Evolutionary conservation across 2,329 filamentous ascomycete genomes (phyloP), one percentile per base, ranked within the genome.

Genomic region (Zarea fungicola): DNA sequence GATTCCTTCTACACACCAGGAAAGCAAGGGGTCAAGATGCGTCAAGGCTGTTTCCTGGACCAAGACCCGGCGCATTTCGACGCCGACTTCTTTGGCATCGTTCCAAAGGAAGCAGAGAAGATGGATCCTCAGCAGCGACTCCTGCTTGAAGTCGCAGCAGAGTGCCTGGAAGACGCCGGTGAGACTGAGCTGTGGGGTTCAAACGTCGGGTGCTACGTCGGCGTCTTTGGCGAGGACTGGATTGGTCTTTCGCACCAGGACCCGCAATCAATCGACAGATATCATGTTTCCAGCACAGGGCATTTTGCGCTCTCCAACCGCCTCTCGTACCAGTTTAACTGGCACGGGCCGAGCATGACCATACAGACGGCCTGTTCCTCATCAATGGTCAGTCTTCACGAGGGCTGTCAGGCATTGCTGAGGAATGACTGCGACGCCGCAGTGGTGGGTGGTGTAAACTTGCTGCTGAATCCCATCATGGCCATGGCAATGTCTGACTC

Each of bases 291-390:
- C 4, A 57, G 60, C 1, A 49, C 48, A 6, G 59, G 54, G 4
- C 50, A 59, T 22, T 58, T 54, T 25, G 54, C 57, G 35, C 42
- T 65, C 13, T 47, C 64, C 23, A 68, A 67, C 42, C 52, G 64
- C 3, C 42, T 66, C 2, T 59, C 56, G 6, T 63, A 65, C 28
- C 58, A 64, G 36, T 62, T 60, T 21, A 57, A 63, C 25, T 50
- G 66, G 9, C 60, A 48, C 2, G 65, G 64, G 1, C 64, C 64
- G 4, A 60, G 57, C 19, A 44, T 55, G 8, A 50, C 51, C 7
- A 54, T 69, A n/a, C 43, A 48, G 13, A 69, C 65, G 3, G 67
- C 64, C 2, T 70, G 67, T 42, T 68, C 66, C 0, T 64, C 65
- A 0, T 63, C 62, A 1, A 54, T 67, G 23, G 63, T 64, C 21